Evolutionary conservation across 208 protist genomes (phyloP).

Genomic region (Giardia duodenalis): DNA sequence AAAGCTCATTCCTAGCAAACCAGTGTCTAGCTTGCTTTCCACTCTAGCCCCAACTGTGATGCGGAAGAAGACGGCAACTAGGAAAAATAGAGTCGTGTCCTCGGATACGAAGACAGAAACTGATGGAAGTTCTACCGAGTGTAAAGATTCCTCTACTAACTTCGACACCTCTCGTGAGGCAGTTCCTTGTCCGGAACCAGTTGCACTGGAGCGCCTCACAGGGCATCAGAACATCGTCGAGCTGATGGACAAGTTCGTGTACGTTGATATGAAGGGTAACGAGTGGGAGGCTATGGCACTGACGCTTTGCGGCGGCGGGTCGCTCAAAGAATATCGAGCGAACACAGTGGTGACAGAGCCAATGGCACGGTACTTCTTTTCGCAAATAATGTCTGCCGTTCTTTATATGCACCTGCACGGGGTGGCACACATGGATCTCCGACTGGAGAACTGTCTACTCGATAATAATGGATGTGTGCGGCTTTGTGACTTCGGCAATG

Average conservation of each 20-base stretch:
- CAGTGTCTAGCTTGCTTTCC: no score
- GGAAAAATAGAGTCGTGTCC: no score
- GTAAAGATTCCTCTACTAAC: no score
- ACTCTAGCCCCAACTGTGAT: no score
- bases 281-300: not conserved
- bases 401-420: not conserved
- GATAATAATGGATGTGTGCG: not conserved
- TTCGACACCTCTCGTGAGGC: no score
- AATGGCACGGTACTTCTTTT: constrained; percentile 25
- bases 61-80: no score
- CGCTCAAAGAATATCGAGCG: not conserved
- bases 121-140: no score
- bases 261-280: not conserved
- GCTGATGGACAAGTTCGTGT: not conserved
- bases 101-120: no score
- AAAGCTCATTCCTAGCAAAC: no score
- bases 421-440: constrained; percentile 17
- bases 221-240: not conserved
- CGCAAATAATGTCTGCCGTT: not conserved
- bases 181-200: not conserved
- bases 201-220: not conserved
- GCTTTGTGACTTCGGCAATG: constrained; percentile 29
- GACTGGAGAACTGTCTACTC: constrained; percentile 9
- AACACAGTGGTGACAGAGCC: not conserved
- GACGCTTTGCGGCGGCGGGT: constrained; percentile 7